Percentiles rank a stretch among this genome's conserved stretches.
Conservation (phyloP, 139 green algal species). For the Mesostigma viride region DNA sequence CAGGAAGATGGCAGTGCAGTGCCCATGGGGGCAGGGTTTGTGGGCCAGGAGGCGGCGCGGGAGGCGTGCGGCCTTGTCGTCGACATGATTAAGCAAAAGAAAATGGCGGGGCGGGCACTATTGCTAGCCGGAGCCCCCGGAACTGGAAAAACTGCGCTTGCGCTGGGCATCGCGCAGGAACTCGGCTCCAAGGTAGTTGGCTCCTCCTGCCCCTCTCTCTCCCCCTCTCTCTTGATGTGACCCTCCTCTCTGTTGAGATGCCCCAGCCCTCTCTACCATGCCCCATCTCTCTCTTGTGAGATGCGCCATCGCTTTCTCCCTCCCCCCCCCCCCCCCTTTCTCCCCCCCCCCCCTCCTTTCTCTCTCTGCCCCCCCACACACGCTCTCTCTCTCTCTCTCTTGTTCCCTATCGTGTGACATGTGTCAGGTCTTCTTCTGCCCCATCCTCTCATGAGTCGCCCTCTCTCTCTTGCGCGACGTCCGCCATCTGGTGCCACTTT, state of each 20-base stretch:
- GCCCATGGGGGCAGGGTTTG: constrained; percentile 71
- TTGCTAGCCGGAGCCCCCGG: constrained; percentile 84
- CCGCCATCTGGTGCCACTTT: no score
- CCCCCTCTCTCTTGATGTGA: no score
- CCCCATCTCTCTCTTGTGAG: neutral
- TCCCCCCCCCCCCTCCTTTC: neutral
- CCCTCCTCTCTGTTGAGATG: no score
- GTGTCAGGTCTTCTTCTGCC: no score
- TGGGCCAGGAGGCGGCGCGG: constrained; percentile 78
- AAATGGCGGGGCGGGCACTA: constrained; percentile 89
- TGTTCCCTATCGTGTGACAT: no score
- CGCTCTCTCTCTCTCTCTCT: no score
- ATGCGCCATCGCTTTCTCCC: neutral
- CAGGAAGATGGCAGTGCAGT: constrained; percentile 66
- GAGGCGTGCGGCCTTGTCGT: constrained; percentile 94
- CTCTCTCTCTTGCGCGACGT: no score
- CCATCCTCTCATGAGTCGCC: no score
- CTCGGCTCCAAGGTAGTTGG: constrained; percentile 61
- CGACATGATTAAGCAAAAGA: constrained; percentile 95
- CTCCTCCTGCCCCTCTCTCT: no score
- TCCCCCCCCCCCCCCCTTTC: neutral
- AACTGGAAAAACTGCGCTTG: constrained; percentile 95
- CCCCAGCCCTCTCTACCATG: neutral
- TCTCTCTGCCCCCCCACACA: no score
- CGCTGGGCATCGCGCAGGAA: constrained; percentile 90